Evolutionary conservation across 192 early-diverging fungal genomes (phyloP).

Genomic region (Phycomyces nitens): DNA sequence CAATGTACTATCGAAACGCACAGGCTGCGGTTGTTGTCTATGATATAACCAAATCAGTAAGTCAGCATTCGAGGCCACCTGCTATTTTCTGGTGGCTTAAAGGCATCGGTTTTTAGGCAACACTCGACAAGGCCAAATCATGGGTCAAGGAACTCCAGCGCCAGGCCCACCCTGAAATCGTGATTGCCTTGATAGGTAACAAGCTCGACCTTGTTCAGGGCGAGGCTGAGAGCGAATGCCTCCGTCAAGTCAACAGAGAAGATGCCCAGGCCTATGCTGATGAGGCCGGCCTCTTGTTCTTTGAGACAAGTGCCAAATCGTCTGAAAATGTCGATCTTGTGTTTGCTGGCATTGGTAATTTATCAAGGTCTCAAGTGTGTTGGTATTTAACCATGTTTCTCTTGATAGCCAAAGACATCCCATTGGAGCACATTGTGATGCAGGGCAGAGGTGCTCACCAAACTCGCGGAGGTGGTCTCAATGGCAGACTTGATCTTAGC

Average conservation of each 20-base stretch:
- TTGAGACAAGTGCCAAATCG: constrained; percentile 91
- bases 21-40: constrained; percentile 96
- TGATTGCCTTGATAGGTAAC: constrained; percentile 97
- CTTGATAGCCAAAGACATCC: constrained; percentile 30
- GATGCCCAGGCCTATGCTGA: constrained; percentile 49
- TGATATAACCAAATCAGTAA: constrained; percentile 82
- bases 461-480: neutral
- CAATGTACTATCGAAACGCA: constrained; percentile 98
- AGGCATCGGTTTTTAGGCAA: constrained; percentile 56
- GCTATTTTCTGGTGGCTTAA: too few species aligned
- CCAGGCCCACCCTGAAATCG: constrained; percentile 95
- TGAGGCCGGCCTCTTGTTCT: constrained; percentile 81
- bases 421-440: constrained; percentile 32
- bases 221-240: constrained; percentile 29
- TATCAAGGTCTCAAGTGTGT: neutral
- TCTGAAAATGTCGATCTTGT: constrained; percentile 87
- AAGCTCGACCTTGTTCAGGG: constrained; percentile 80
- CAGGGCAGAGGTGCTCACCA: constrained; percentile 5
- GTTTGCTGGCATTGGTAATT: constrained; percentile 80
- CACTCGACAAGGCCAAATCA: constrained; percentile 91
- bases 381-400: neutral
- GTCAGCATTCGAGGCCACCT: too few species aligned
- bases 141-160: constrained; percentile 99
- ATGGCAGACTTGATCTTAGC: neutral
- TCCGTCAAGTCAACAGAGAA: constrained; percentile 41